Conservation (phyloP, 202 grass and related monocot genomes). For the Brachypodium distachyon region DNA sequence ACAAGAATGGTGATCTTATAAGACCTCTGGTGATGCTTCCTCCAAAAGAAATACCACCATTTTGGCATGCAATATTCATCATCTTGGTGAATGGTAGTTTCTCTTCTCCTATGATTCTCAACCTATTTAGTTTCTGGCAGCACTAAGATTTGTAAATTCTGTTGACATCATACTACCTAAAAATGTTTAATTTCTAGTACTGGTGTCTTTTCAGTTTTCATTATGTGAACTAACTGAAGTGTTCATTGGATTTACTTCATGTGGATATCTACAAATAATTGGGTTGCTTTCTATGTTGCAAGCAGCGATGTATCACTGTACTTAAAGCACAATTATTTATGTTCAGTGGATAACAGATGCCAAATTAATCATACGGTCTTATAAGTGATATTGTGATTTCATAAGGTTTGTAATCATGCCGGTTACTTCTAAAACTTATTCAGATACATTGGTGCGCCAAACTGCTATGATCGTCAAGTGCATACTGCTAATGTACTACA, state of each 20-base stretch:
- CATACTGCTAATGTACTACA: constrained; percentile 88
- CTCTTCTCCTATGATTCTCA: not conserved
- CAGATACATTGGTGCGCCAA: constrained; percentile 97
- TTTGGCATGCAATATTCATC: constrained; percentile 97
- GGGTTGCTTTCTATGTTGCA: not conserved
- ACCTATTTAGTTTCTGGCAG: constrained; percentile 7
- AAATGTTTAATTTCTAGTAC: not conserved
- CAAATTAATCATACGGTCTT: not conserved
- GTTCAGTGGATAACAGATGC: not conserved
- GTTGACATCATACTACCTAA: not conserved
- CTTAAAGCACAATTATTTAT: not conserved
- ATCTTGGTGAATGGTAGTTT: constrained; percentile 91
- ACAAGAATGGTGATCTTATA: constrained; percentile 91
- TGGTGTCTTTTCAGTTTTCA: not conserved
- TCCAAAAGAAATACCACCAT: constrained; percentile 92
- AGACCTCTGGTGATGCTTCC: constrained; percentile 76
- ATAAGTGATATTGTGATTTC: not conserved
- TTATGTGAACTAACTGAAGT: not conserved
- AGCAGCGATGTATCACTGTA: not conserved
- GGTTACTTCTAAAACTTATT: not conserved
- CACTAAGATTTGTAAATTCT: not conserved
- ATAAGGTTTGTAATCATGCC: not conserved
- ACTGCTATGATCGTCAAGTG: constrained; percentile 93
- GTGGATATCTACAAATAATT: not conserved
- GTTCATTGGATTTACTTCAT: constrained; percentile 1